A percentile compares a stretch with the other conserved stretches of the same genome.
Evolutionary conservation across 169 alveolate genomes (phyloP).

Genomic region (Eimeria acervulina): DNA sequence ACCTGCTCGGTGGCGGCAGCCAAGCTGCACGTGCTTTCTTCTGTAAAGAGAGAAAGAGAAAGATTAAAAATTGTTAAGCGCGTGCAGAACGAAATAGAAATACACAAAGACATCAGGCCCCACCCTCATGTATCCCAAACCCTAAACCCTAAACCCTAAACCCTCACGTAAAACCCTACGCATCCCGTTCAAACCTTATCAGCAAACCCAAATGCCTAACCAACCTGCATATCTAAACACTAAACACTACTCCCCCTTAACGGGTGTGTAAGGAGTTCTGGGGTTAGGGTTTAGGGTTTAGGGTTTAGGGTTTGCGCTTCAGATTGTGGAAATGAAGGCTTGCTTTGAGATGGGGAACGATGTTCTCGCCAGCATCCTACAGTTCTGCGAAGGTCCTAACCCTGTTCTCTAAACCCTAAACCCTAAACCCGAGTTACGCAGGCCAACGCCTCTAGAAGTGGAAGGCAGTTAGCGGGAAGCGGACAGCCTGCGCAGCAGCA

Average conservation of each 20-base stretch:
- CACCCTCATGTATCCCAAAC: slow-evolving; percentile 84
- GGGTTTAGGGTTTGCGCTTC: slow-evolving; percentile 11
- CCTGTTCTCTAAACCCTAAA: not conserved
- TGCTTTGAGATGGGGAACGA: slow-evolving; percentile 94
- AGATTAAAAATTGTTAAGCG: slow-evolving; percentile 92
- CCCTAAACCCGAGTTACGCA: not conserved
- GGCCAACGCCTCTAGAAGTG: too few relatives aligned
- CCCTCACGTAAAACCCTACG: too few relatives aligned
- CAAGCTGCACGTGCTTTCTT: slow-evolving; percentile 92
- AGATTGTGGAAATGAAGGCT: slow-evolving; percentile 95
- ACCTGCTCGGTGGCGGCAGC: slow-evolving; percentile 94
- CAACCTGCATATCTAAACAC: too few relatives aligned
- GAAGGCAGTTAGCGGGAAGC: too few relatives aligned
- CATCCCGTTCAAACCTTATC: too few relatives aligned
- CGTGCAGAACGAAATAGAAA: slow-evolving; percentile 93
- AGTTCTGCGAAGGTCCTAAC: slow-evolving; percentile 89
- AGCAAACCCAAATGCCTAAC: too few relatives aligned
- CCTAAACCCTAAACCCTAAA: not conserved
- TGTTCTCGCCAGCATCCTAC: slow-evolving; percentile 92
- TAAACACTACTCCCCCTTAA: too few relatives aligned
- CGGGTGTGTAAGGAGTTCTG: not conserved
- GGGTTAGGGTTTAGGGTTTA: not conserved
- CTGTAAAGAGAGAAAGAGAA: slow-evolving; percentile 92
- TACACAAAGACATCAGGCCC: slow-evolving; percentile 92
- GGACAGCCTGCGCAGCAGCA: too few relatives aligned